phyloP scores from a whole-genome alignment of 352 stramenopile species.

The Plasmopara viticola region DNA sequence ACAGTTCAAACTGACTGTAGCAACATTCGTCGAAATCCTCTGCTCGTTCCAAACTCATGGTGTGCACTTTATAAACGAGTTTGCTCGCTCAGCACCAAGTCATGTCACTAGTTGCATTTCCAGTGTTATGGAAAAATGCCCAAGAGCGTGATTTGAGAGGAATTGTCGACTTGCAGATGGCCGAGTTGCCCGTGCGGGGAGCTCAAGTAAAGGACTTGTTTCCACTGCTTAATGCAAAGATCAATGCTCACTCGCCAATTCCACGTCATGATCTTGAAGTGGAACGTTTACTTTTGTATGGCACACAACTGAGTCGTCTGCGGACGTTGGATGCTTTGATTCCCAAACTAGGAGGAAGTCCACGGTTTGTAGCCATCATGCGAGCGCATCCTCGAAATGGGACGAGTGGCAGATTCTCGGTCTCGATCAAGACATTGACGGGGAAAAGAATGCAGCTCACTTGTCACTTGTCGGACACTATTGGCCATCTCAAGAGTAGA shows the following conservation, averaged over 20 bases:
- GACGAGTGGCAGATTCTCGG: not conserved
- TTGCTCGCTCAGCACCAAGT: not conserved
- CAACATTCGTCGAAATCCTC: no score
- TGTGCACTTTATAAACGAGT: no score
- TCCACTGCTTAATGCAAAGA: not conserved
- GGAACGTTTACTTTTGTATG: conserved; percentile 1
- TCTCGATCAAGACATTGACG: conserved; percentile 7
- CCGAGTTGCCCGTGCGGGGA: not conserved
- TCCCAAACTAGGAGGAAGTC: conserved; percentile 5
- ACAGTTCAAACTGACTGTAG: no score
- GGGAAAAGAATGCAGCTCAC: not conserved
- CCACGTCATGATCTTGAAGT: not conserved
- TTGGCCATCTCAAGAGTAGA: conserved; percentile 1
- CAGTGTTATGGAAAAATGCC: not conserved
- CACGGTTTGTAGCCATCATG: conserved; percentile 8
- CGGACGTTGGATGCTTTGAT: conserved; percentile 2
- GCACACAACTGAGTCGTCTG: not conserved
- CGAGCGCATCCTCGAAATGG: not conserved
- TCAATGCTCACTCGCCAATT: not conserved
- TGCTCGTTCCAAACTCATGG: no score
- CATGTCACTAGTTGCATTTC: not conserved
- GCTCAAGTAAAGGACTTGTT: not conserved
- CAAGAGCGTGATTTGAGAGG: not conserved
- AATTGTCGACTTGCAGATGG: not conserved
- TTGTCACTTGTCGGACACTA: not conserved